Evolutionary conservation across 441 rosid species (phyloP), one percentile per base, ranked within the genome.

Genomic region (Populus hybrid): DNA sequence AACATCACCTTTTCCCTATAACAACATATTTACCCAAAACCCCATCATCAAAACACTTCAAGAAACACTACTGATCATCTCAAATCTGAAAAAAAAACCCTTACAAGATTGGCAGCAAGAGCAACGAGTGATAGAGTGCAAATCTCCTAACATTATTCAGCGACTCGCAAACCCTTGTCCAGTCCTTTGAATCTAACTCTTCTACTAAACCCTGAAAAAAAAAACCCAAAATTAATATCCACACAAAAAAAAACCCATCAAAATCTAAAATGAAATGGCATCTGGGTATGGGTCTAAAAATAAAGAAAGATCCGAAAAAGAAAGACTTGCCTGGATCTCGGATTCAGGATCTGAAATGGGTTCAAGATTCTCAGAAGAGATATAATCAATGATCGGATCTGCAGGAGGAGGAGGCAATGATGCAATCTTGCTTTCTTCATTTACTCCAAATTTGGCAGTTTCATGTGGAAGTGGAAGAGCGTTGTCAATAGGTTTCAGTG

Each of bases 401-500:
- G 76, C 79, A 29, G 84, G 29, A 2, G 84, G 33, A 3, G 81
- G 78, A 2, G 82, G 88, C 20, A 76, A 31, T 9, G 93, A 89
- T 61, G 12, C 65, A 82, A 69, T 87, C 86, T 94, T 95, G 65
- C 23, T 82, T 61, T 94, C 97, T 61, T 94, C 97, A 11, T 85
- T 88, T 0, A 82, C 80, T 18, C 74, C 75, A 9, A 73, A 50
- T 11, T 87, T 61, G 65, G 11, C 24, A 21, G 94, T 86, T 76
- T 88, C 92, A 3, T 86, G 89, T n/a, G 91, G 45, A 14, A 81
- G 40, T 6, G 93, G 94, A 40, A 93, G 91, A 66, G 95, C 93
- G 73, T 93, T 96, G 45, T 89, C 98, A 9, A 94, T 90, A 78
- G 92, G 91, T 80, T 96, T 89, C 74, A 94, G 83, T 4, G 99